A percentile compares a stretch with the other conserved stretches of the same genome.
These are phyloP conservation scores for Vitis riparia DNA, from an alignment of 164 flowering plant species.

Conservation along the genomic window DNA sequence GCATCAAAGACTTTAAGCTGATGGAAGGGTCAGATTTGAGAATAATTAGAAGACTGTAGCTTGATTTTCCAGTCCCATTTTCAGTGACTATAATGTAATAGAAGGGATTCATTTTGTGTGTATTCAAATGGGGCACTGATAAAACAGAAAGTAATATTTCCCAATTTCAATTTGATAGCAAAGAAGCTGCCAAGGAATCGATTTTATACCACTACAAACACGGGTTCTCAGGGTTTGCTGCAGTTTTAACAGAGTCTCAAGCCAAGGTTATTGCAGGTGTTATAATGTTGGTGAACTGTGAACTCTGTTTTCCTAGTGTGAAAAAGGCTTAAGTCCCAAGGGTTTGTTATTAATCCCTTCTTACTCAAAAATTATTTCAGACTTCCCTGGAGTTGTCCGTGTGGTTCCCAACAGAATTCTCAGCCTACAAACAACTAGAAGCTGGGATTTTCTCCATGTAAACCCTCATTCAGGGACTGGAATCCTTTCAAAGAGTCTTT, in stretches of 20 bases:
- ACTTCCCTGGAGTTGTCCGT: conserved; percentile 38
- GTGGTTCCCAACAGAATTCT: conserved; percentile 40
- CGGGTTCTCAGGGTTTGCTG: conserved; percentile 63
- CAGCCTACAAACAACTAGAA: conserved; percentile 46
- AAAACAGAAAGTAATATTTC: neutral
- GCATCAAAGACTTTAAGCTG: no score
- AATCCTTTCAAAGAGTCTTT: conserved; percentile 31
- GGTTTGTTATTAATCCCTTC: neutral
- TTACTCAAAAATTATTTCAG: conserved; percentile 20
- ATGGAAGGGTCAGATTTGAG: no score
- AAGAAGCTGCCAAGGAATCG: conserved; percentile 34
- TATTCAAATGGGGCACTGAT: no score
- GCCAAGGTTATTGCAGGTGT: conserved; percentile 47
- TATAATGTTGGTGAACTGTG: conserved; percentile 18
- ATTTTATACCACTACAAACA: conserved; percentile 49
- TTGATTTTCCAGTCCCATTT: no score
- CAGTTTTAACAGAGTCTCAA: conserved; percentile 37
- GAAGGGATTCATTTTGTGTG: no score
- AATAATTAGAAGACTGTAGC: no score
- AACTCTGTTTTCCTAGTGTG: conserved; percentile 3
- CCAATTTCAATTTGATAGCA: conserved; percentile 19
- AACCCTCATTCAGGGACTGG: conserved; percentile 25
- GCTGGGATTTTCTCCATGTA: conserved; percentile 54
- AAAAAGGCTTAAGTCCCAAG: neutral
- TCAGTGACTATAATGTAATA: no score